A percentile compares a stretch with the other conserved stretches of the same genome.
Evolutionary conservation across 108 stramenopile genomes (phyloP).

Genomic region (Skeletonema marinoi): DNA sequence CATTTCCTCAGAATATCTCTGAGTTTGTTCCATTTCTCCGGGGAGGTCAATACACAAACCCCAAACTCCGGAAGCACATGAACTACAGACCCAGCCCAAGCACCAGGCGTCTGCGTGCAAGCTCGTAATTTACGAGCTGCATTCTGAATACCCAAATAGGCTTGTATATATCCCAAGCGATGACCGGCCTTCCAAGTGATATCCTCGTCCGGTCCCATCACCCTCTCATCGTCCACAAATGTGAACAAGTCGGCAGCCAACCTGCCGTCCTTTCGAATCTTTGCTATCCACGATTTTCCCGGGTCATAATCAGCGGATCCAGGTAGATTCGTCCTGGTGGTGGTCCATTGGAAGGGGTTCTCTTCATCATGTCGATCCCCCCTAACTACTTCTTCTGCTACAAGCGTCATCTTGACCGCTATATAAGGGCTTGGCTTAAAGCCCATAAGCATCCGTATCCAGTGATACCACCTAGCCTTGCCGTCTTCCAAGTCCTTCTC

Average conservation of each 20-base stretch:
- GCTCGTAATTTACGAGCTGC: constrained; percentile 44
- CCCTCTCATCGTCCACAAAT: constrained; percentile 52
- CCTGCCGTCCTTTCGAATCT: constrained; percentile 30
- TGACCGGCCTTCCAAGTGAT: not conserved
- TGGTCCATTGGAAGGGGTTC: constrained; percentile 49
- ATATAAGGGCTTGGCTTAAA: constrained; percentile 40
- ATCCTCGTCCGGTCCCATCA: constrained; percentile 5
- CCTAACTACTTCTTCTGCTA: constrained; percentile 33
- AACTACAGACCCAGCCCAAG: constrained; percentile 51
- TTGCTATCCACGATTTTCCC: constrained; percentile 35
- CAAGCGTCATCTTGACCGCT: constrained; percentile 12
- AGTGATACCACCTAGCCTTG: constrained; percentile 20
- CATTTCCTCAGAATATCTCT: constrained; percentile 4
- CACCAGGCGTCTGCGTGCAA: constrained; percentile 30
- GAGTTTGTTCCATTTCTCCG: constrained; percentile 44
- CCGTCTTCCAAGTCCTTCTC: not conserved
- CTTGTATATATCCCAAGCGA: constrained; percentile 1
- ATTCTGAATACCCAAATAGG: constrained; percentile 59
- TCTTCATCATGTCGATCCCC: constrained; percentile 32
- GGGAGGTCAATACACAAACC: constrained; percentile 14
- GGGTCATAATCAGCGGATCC: constrained; percentile 34
- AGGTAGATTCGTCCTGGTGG: constrained; percentile 47
- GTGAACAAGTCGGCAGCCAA: constrained; percentile 41
- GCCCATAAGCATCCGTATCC: constrained; percentile 49
- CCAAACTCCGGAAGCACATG: not conserved